Base-by-base conservation (phyloP, 768 basidiomycete genomes). In the Suillus paluster region DNA sequence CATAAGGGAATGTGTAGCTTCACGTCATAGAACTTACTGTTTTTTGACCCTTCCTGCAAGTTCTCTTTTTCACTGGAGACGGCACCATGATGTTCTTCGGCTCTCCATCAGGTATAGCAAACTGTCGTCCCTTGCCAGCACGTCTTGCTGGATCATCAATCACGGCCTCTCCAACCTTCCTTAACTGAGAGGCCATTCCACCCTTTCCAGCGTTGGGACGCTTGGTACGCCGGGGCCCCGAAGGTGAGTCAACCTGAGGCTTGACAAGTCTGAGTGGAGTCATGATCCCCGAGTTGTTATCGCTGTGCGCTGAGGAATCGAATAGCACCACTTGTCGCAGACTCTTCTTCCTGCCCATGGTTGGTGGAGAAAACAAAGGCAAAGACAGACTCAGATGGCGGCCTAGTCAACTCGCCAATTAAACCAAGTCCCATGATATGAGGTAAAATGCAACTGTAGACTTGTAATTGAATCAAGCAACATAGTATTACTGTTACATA, bases 381-480 rank as follows among this genome's bases (percentile, higher is more conserved):
- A n/a, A n/a, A n/a, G n/a, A n/a, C n/a, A n/a, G n/a, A 45, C n/a
- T 21, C n/a, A 45, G 21, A 45, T 45, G n/a, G n/a, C n/a, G n/a
- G 44, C n/a, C 42, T 45, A n/a, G n/a, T n/a, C n/a, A 45, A 45
- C 44, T 45, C 21, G 4, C 44, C 2, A 45, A 45, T 1, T 45
- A 45, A 45, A 45, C 44, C n/a, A 45, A 45, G 44, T 45, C 44
- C 44, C 44, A 45, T 45, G n/a, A n/a, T n/a, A 45, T 45, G n/a
- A 45, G 44, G 11, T 45, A 45, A 45, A 45, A 45, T n/a, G n/a
- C 44, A 45, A 45, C 10, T 45, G n/a, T 45, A 45, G n/a, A 1
- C 15, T 39, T 39, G 38, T 39, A 39, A 39, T 39, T 39, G 38
- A 39, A 21, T 45, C 4, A n/a, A 10, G 21, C 21, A 45, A 45